Evolutionary conservation across 192 early-diverging fungal species (phyloP).

Genomic region (Backusella circina): DNA sequence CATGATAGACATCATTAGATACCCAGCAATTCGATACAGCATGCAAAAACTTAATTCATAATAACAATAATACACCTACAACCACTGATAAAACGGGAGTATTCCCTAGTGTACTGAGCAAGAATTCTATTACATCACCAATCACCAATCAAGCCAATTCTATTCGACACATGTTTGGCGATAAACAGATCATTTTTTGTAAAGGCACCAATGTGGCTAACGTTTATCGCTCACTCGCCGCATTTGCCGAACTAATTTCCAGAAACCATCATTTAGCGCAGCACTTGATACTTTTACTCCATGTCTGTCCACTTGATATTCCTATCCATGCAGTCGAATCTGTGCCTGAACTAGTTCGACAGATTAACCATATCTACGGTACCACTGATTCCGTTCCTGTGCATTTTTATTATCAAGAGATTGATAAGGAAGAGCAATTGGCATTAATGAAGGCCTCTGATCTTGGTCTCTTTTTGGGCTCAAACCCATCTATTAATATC

Average conservation of each 20-base stretch:
- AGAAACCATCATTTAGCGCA: background rate
- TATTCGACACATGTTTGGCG: background rate
- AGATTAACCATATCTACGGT: background rate
- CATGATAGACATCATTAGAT: background rate
- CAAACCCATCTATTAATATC: background rate
- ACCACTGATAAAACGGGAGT: background rate
- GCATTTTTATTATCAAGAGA: background rate
- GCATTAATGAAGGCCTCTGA: background rate
- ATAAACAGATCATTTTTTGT: background rate
- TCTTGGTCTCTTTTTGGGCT: background rate
- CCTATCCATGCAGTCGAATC: background rate
- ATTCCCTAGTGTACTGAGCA: background rate
- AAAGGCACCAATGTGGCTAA: background rate
- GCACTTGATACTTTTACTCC: background rate
- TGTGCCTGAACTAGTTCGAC: background rate
- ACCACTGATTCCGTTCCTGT: background rate
- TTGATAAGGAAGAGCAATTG: background rate
- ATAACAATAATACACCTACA: background rate
- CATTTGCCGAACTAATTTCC: background rate
- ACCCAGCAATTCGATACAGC: background rate
- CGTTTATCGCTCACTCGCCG: background rate
- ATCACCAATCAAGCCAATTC: background rate
- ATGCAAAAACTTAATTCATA: background rate
- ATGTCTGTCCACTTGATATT: background rate
- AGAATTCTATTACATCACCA: background rate